Base-by-base conservation (phyloP, 306 rosid genomes). In the Rosa rugosa region DNA sequence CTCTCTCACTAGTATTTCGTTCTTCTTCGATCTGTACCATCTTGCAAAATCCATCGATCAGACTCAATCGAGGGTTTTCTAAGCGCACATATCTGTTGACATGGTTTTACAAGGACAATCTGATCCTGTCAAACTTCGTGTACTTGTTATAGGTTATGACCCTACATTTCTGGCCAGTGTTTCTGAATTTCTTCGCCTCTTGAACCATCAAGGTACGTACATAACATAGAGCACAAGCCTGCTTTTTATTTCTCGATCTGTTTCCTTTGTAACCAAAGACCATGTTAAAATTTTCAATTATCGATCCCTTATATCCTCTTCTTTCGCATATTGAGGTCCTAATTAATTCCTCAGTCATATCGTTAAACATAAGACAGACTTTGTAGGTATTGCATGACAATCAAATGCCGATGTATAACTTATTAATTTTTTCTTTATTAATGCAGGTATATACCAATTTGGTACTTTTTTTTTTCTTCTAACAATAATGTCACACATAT, bases 131-230 rank as follows among this genome's bases (percentile, higher is more conserved):
- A 62, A 46, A 25, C 79, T 76, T 63, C 79, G 72, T 63, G 38
- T 76, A 18, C 59, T 76, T 36, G 62, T 62, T 63, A 17, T 75
- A 14, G 79, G 67, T 38, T 40, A 16, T 62, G 79, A 76, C n/a
- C 45, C 72, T 63, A 38, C 40, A 0, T 63, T 63, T 63, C 79
- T 76, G 64, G 69, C 72, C 22, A 25, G 50, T 31, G 17, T 76
- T 6, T 64, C 79, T 5, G 79, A 42, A 11, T 64, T 76, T 41
- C 72, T 76, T 47, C 68, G 64, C 25, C 34, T 76, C 20, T 36
- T 76, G 62, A 64, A 64, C 14, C 79, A 76, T 46, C 62, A 76
- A 76, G 79, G 79, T 76, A 31, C 57, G 72, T 76, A 31, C 45
- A 50, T 31, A 31, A 31, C 40, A 38, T 63, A 45, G 17, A 23